A percentile compares a stretch with the other conserved stretches of the same genome.
Conservation (phyloP, 2,329 filamentous ascomycete species). For the Amylocarpus encephaloides region DNA sequence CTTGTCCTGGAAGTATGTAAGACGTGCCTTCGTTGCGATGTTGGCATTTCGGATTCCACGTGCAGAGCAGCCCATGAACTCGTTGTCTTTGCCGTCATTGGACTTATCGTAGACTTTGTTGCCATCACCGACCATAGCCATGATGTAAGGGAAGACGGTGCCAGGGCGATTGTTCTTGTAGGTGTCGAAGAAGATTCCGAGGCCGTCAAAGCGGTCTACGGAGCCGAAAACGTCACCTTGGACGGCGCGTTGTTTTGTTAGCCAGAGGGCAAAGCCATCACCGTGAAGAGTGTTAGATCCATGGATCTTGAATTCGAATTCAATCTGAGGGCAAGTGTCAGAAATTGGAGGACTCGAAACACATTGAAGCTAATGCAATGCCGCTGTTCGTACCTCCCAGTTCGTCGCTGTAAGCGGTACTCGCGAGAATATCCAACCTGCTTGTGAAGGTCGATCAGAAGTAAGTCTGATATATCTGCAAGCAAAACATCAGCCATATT, state of each 20-base stretch:
- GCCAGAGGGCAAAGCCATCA: slow-evolving; percentile 96
- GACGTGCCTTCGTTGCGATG: slow-evolving; percentile 73
- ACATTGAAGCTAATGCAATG: too few relatives aligned
- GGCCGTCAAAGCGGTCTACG: slow-evolving; percentile 81
- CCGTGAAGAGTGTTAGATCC: slow-evolving; percentile 87
- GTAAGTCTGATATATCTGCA: slow-evolving; percentile 84
- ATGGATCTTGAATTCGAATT: slow-evolving; percentile 90
- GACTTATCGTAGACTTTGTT: slow-evolving; percentile 84
- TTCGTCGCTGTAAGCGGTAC: slow-evolving; percentile 95
- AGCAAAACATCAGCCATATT: slow-evolving; percentile 21
- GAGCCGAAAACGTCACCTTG: slow-evolving; percentile 82
- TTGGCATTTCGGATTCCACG: slow-evolving; percentile 77
- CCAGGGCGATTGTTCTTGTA: slow-evolving; percentile 99
- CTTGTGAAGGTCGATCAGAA: slow-evolving; percentile 82
- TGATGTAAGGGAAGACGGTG: slow-evolving; percentile 92
- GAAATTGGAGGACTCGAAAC: too few relatives aligned
- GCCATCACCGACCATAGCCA: slow-evolving; percentile 97
- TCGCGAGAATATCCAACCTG: slow-evolving; percentile 88
- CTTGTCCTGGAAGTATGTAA: slow-evolving; percentile 98
- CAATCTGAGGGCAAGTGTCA: slow-evolving; percentile 47
- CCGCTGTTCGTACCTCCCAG: slow-evolving; percentile 62
- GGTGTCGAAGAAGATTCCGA: slow-evolving; percentile 90
- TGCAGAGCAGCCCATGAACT: slow-evolving; percentile 91
- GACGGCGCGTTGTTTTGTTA: slow-evolving; percentile 84
- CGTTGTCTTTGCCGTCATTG: slow-evolving; percentile 88